Evolutionary conservation across 1,139 yeast genomes (phyloP).

Genomic region (Diutina mesorugosa): DNA sequence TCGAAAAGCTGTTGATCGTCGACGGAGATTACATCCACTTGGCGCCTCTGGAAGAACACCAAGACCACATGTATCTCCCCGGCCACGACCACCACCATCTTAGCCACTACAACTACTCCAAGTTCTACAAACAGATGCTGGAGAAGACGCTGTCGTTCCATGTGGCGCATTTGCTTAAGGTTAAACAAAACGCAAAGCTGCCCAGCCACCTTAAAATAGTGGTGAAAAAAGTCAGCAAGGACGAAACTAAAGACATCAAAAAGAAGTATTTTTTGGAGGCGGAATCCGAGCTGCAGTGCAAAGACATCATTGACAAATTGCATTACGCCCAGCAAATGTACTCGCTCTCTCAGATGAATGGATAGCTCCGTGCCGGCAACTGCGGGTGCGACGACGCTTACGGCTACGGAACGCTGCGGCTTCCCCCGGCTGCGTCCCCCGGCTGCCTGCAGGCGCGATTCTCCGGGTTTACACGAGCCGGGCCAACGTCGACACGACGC

Average conservation of each 20-base stretch:
- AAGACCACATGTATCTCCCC: slow-evolving; percentile 16
- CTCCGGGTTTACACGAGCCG: not conserved
- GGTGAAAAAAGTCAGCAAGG: slow-evolving; percentile 35
- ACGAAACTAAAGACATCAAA: slow-evolving; percentile 9
- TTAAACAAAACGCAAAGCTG: slow-evolving; percentile 56
- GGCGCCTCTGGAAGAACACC: slow-evolving; percentile 40
- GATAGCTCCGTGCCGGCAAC: not conserved
- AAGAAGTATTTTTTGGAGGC: slow-evolving; percentile 89
- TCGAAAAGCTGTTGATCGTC: slow-evolving; percentile 73
- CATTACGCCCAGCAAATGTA: slow-evolving; percentile 41
- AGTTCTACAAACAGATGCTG: slow-evolving; percentile 26
- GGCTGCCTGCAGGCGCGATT: not conserved
- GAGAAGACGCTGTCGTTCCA: slow-evolving; percentile 84
- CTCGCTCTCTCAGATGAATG: slow-evolving; percentile 3
- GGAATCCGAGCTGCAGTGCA: slow-evolving; percentile 42
- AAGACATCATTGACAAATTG: slow-evolving; percentile 63
- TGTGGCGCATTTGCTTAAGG: slow-evolving; percentile 60
- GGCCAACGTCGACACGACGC: not conserved
- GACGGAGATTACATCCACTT: slow-evolving; percentile 91
- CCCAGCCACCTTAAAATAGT: slow-evolving; percentile 76
- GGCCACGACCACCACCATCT: slow-evolving; percentile 20
- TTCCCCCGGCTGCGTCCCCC: not conserved
- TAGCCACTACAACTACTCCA: slow-evolving; percentile 43
- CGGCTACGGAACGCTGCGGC: not conserved
- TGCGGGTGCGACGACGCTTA: not conserved